Evolutionary conservation across 371 early-diverging fungal species (phyloP).

Genomic region (Blakeslea trispora): DNA sequence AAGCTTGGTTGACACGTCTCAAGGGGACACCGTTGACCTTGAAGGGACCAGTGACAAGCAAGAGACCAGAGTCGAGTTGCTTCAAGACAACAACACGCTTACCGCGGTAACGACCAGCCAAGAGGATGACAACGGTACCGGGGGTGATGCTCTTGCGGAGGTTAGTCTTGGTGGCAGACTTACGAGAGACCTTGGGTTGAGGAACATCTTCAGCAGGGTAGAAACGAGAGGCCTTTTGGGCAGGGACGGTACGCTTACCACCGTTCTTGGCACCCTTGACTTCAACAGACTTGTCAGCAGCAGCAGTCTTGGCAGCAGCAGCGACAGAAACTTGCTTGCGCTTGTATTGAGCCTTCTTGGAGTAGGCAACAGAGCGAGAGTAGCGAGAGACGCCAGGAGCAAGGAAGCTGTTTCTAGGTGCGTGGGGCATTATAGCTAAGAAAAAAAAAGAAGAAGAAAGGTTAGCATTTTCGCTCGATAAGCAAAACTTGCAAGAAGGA

Average conservation of each 20-base stretch:
- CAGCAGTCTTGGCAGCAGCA: slow-evolving; percentile 51
- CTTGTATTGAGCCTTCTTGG: slow-evolving; percentile 86
- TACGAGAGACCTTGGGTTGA: slow-evolving; percentile 77
- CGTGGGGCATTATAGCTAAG: slow-evolving; percentile 51
- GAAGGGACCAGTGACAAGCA: slow-evolving; percentile 96
- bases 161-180: slow-evolving; percentile 70
- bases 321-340: slow-evolving; percentile 58
- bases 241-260: slow-evolving; percentile 70
- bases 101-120: slow-evolving; percentile 96
- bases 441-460: neutral
- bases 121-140: slow-evolving; percentile 94
- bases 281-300: slow-evolving; percentile 67
- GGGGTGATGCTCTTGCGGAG: slow-evolving; percentile 92
- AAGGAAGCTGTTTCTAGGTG: slow-evolving; percentile 75
- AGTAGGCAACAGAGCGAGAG: slow-evolving; percentile 77
- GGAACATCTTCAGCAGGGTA: slow-evolving; percentile 86
- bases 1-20: slow-evolving; percentile 96
- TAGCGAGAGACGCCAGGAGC: slow-evolving; percentile 80
- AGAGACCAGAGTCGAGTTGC: slow-evolving; percentile 91
- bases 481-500: no score
- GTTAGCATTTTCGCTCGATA: no score
- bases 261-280: slow-evolving; percentile 87
- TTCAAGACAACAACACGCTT: slow-evolving; percentile 98
- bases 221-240: slow-evolving; percentile 75
- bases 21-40: slow-evolving; percentile 97